Base-by-base conservation (phyloP, 176 grass and related monocot genomes). In the Echinochloa phyllopogon region DNA sequence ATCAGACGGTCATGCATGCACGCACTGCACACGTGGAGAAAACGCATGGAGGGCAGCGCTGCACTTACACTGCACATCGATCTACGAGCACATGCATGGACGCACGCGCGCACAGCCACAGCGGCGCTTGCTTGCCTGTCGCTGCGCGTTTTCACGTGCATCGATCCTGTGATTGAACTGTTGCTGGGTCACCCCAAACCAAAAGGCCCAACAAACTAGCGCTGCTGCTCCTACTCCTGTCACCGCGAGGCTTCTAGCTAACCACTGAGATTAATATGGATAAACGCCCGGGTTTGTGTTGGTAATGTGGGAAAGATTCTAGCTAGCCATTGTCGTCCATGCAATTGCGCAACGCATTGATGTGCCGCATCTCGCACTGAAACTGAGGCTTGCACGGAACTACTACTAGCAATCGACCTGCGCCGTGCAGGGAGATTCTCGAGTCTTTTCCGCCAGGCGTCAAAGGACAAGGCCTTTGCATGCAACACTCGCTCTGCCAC, bases 391-490 rank as follows among this genome's bases (percentile, higher is more conserved):
- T 82, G 84, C 65, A 83, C 39, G 74, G 69, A 69, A 68, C 39
- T n/a, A n/a, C n/a, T n/a, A n/a, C n/a, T 33, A 64, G 66, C 10
- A 20, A 17, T 55, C 6, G 69, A 49, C 27, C 41, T 17, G 21
- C 68, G 15, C 48, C 41, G 29, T 68, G 57, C 57, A 47, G 43
- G 41, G 69, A 71, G 71, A 86, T 77, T 85, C 70, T 76, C 27
- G 20, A 21, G 61, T 68, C 82, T 53, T 89, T 81, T 81, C 69
- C 59, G 38, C 64, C 59, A 36, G n/a, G 24, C 74, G 38, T 10
- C 77, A 60, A 62, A 63, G 69, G 88, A 72, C 83, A 90, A 83
- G 79, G 39, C 78, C 65, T 72, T 29, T 74, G 87, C 81, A 73
- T 83, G 80, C 43, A 77, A 49, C 63, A 13, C 36, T 43, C 65